A percentile compares a stretch with the other conserved stretches of the same genome.
phyloP scores from a whole-genome alignment of 1,284 basidiomycete species.

The Sparassis latifolia region DNA sequence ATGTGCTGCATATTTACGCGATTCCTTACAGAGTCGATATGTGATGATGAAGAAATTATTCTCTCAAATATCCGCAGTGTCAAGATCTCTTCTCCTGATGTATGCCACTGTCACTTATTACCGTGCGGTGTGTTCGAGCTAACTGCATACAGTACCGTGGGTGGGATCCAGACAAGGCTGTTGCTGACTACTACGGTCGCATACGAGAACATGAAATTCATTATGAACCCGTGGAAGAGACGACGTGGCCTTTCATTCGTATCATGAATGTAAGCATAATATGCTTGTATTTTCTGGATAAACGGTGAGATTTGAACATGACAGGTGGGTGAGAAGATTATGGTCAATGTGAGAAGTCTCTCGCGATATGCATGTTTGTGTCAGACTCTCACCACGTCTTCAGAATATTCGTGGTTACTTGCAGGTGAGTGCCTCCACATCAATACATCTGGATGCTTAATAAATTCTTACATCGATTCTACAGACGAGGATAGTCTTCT shows the following conservation, averaged over 20 bases:
- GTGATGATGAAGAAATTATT: conserved; percentile 89
- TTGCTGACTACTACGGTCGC: conserved; percentile 87
- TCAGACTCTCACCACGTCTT: conserved; percentile 2
- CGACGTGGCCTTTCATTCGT: conserved; percentile 89
- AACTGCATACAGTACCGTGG: conserved; percentile 64
- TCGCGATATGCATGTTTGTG: neutral
- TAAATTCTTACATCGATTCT: neutral
- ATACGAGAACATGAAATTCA: conserved; percentile 83
- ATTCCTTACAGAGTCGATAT: conserved; percentile 63
- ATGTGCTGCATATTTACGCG: conserved; percentile 3
- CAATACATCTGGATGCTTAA: too few relatives aligned
- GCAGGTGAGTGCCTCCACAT: conserved; percentile 40
- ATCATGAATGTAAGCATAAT: conserved; percentile 77
- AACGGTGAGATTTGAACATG: neutral
- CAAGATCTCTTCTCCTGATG: conserved; percentile 97
- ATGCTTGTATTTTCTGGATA: neutral
- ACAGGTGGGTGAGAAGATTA: conserved; percentile 88
- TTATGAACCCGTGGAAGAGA: conserved; percentile 86
- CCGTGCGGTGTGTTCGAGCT: conserved; percentile 1
- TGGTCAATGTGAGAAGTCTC: conserved; percentile 65
- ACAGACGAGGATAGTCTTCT: conserved; percentile 90
- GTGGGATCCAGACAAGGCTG: conserved; percentile 90
- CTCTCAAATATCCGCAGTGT: conserved; percentile 93
- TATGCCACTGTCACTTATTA: conserved; percentile 28
- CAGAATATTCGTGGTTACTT: conserved; percentile 86